Evolutionary conservation across 345 rosid species (phyloP).

Genomic region (Adansonia digitata): DNA sequence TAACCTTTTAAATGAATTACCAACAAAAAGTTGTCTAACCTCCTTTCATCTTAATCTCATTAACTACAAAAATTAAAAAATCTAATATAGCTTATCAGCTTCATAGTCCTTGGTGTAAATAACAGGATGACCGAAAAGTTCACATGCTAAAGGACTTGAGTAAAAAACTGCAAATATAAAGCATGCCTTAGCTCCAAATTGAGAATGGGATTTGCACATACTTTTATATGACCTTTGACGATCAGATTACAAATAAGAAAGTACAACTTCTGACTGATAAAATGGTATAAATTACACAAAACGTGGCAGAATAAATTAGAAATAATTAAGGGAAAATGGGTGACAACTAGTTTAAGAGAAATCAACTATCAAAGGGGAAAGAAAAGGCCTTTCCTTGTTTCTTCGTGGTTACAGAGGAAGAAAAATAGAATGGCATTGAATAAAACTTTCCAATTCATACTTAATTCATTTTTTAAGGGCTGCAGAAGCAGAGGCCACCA

Average conservation of each 20-base stretch:
- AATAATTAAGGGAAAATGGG: no score
- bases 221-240: not conserved
- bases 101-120: constrained; percentile 34
- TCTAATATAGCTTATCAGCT: constrained; percentile 6
- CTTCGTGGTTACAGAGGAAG: not conserved
- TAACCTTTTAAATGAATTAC: not conserved
- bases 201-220: not conserved
- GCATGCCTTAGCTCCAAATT: constrained; percentile 2
- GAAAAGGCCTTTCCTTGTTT: not conserved
- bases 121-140: constrained; percentile 13
- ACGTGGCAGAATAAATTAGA: not conserved
- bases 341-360: not conserved
- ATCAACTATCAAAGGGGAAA: not conserved
- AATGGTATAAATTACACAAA: not conserved
- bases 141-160: not conserved
- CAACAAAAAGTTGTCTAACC: not conserved
- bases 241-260: not conserved
- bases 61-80: not conserved
- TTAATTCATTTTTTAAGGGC: constrained; percentile 40
- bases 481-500: constrained; percentile 44
- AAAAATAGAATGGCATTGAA: not conserved
- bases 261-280: not conserved
- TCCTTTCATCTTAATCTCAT: not conserved
- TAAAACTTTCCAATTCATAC: not conserved
- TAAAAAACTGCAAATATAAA: constrained; percentile 38